Evolutionary conservation across 2,329 filamentous ascomycete genomes (phyloP), one percentile per base, ranked within the genome.

Genomic region (Apiospora kogelbergensis): DNA sequence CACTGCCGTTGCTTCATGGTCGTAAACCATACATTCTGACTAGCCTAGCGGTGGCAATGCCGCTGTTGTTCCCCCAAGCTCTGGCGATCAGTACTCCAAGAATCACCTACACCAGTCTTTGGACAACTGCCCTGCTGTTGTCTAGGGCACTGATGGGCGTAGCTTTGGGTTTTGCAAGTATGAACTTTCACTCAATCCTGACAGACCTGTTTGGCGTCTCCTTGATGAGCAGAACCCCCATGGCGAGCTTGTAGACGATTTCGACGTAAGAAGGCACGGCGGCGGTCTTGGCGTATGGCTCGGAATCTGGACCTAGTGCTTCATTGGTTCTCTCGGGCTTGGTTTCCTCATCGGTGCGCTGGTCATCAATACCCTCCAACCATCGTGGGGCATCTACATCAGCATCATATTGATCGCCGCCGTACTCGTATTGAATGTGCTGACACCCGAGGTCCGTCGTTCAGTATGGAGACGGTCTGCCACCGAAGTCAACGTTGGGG

Each of bases 221-320:
- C 0, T 80, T 94, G 26, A 92, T 93, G 84, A 92, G 90, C 74
- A 84, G 85, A 48, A 89, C 65, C 91, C 92, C 1, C 91, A 94
- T 74, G 90, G 93, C 79, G 92, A 93, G 75, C 81, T 91, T 24
- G 89, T 91, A 1, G 86, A 90, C 69, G 80, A 85, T 15, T 88
- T 88, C 73, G 92, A 94, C 77, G 87, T 92, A 22, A 87, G 92
- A 68, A 85, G 92, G 48, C 91, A 94, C 75, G 93, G 93, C 9
- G 91, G 92, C 15, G 92, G 93, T 0, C 90, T 94, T 82, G 93
- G 93, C 0, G 82, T 92, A n/a, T 95, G 92, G 93, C 83, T 94
- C 11, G 91, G 91, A 1, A 84, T 92, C 68, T 94, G 92, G 91
- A 90, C 90, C 0, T 95, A 90, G 89, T 93, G 91, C 76, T 92